These are phyloP conservation scores for Rutstroemia sp. DNA, from an alignment of 2,329 filamentous ascomycete species.

Conservation along the genomic window DNA sequence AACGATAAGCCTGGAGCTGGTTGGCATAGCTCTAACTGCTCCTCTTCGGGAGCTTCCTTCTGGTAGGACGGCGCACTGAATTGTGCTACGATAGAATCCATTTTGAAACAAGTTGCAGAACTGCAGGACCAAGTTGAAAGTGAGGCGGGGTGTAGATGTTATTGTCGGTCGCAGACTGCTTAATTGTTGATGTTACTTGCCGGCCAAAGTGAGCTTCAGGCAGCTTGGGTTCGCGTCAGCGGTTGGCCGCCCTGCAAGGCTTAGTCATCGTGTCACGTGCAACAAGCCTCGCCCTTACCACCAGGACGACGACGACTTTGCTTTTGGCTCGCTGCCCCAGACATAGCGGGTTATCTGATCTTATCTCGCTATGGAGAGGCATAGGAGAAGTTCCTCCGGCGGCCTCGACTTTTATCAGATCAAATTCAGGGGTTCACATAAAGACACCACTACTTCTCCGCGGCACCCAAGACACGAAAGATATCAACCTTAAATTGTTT, in stretches of 20 bases:
- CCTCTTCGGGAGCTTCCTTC: slow-evolving; percentile 63
- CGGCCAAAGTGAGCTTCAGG: slow-evolving; percentile 12
- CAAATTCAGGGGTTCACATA: no score
- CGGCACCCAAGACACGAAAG: no score
- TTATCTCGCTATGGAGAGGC: no score
- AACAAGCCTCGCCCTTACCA: neutral
- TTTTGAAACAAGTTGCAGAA: slow-evolving; percentile 33
- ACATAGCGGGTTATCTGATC: no score
- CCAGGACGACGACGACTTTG: no score
- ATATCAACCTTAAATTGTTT: no score
- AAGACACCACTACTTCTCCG: no score
- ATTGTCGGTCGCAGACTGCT: slow-evolving; percentile 8
- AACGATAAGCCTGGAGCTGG: slow-evolving; percentile 71
- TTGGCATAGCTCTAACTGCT: slow-evolving; percentile 66
- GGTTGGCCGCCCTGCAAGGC: neutral
- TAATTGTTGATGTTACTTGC: slow-evolving; percentile 16
- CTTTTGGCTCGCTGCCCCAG: no score
- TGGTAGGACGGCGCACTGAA: slow-evolving; percentile 76
- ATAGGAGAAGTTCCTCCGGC: no score
- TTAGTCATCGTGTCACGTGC: no score
- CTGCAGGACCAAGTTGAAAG: neutral
- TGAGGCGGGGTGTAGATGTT: neutral
- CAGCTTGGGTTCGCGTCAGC: slow-evolving; percentile 23
- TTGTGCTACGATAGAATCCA: slow-evolving; percentile 90
- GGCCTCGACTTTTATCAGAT: no score